phyloP scores from a whole-genome alignment of 2,329 filamentous ascomycete species.

The Diaporthe aspalathi region DNA sequence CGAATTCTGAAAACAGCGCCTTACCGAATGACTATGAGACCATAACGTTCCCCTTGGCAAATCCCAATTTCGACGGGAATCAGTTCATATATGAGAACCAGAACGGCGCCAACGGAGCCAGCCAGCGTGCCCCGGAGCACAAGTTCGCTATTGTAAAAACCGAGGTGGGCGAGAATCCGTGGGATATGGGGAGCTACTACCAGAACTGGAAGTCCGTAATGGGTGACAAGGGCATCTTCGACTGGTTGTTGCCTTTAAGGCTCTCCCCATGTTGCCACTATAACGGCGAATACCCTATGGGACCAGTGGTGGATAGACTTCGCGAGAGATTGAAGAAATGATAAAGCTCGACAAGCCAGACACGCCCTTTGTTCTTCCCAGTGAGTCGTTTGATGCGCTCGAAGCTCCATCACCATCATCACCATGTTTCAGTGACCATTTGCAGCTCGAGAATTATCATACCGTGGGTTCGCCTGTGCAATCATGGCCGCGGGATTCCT shows the following conservation, averaged over 20 bases:
- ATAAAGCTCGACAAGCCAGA: constrained; percentile 12
- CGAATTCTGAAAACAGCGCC: constrained; percentile 3
- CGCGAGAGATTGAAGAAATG: constrained; percentile 31
- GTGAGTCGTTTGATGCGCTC: not conserved
- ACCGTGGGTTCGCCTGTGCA: not conserved
- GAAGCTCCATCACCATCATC: not conserved
- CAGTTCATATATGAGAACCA: constrained; percentile 41
- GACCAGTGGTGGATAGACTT: constrained; percentile 33
- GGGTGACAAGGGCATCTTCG: constrained; percentile 70
- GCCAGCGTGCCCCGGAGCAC: constrained; percentile 39
- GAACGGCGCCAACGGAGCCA: constrained; percentile 18
- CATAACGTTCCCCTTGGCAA: constrained; percentile 69
- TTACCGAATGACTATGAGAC: constrained; percentile 54
- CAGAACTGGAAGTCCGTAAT: constrained; percentile 84
- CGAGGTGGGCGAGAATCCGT: constrained; percentile 82
- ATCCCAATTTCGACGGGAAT: constrained; percentile 39
- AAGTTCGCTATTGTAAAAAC: constrained; percentile 82
- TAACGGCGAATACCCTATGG: constrained; percentile 34
- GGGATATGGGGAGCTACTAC: constrained; percentile 76
- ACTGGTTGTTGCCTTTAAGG: constrained; percentile 85
- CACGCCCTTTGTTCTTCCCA: not conserved
- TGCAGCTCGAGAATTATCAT: not conserved
- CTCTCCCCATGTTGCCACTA: constrained; percentile 72
- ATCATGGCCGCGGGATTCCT: too few species aligned
- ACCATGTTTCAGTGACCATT: not conserved